These are phyloP conservation scores for Thalassiosira ordinaria DNA, from an alignment of 352 stramenopile genomes.

Conservation along the genomic window DNA sequence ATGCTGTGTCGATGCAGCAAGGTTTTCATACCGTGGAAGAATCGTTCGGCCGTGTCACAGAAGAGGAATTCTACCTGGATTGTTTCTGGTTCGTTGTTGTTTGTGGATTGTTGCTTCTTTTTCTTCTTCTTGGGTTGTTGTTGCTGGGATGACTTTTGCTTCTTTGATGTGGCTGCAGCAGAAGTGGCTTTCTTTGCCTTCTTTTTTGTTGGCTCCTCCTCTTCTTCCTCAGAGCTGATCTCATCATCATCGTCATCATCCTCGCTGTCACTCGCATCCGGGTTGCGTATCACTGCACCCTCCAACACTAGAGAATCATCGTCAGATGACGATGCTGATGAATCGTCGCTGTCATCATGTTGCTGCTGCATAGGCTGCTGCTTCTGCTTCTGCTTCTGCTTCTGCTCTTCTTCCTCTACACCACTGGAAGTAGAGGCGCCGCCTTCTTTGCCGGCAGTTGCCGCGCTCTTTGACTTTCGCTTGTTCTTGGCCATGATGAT, in stretches of 20 bases:
- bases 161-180: conserved; percentile 10
- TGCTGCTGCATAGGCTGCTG: background rate
- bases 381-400: too few relatives aligned
- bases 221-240: conserved; percentile 46
- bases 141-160: conserved; percentile 44
- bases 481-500: conserved; percentile 23
- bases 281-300: conserved; percentile 69
- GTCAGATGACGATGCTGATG: conserved; percentile 50
- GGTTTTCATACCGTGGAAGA: conserved; percentile 82
- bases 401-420: conserved; percentile 11
- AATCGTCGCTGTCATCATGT: conserved; percentile 21
- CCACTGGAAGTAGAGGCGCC: background rate
- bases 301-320: conserved; percentile 77
- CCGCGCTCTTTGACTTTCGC: conserved; percentile 1
- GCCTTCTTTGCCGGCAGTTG: background rate
- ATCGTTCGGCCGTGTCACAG: conserved; percentile 81
- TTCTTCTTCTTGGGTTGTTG: conserved; percentile 57
- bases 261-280: conserved; percentile 55
- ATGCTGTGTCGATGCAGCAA: conserved; percentile 59
- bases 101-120: too few relatives aligned
- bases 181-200: conserved; percentile 30
- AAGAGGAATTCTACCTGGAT: conserved; percentile 83
- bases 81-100: conserved; percentile 64
- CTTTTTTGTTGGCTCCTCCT: conserved; percentile 45
- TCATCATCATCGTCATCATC: conserved; percentile 55